Conservation (phyloP, 2,329 filamentous ascomycete genomes). For the Achaetomium macrosporum region DNA sequence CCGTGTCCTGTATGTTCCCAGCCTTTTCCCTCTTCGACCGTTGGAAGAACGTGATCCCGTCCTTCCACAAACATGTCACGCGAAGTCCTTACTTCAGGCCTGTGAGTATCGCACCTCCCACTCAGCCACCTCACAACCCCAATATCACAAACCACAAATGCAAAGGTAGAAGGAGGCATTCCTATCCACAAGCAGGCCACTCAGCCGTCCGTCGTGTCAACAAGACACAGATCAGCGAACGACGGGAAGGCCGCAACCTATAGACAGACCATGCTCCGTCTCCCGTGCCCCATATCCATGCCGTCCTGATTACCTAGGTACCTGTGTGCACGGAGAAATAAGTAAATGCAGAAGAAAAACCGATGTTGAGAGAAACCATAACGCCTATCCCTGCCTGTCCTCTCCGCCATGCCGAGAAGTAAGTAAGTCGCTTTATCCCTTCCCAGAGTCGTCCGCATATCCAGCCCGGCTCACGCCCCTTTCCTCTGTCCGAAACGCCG, state of each 20-base stretch:
- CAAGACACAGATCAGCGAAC: not conserved
- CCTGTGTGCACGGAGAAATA: not conserved
- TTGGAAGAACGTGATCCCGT: too few species aligned
- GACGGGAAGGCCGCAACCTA: not conserved
- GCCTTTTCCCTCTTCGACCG: too few species aligned
- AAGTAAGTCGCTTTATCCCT: too few species aligned
- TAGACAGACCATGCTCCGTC: not conserved
- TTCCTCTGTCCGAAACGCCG: too few species aligned
- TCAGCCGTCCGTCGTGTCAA: not conserved
- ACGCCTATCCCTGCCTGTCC: not conserved
- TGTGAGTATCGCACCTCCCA: too few species aligned
- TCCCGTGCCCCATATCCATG: not conserved
- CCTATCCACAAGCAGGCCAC: conserved; percentile 7
- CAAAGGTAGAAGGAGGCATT: not conserved
- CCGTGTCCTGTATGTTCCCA: too few species aligned
- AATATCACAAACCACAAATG: not conserved
- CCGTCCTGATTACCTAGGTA: not conserved
- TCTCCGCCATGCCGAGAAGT: not conserved
- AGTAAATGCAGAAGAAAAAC: not conserved
- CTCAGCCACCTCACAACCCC: not conserved
- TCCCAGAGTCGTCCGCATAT: too few species aligned
- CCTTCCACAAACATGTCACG: too few species aligned
- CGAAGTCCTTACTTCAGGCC: too few species aligned
- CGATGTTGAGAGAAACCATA: not conserved
- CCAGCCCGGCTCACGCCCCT: too few species aligned